A percentile compares a stretch with the other conserved stretches of the same genome.
phyloP scores from a whole-genome alignment of 176 grass and related monocot species.

The Stipa capillata region DNA sequence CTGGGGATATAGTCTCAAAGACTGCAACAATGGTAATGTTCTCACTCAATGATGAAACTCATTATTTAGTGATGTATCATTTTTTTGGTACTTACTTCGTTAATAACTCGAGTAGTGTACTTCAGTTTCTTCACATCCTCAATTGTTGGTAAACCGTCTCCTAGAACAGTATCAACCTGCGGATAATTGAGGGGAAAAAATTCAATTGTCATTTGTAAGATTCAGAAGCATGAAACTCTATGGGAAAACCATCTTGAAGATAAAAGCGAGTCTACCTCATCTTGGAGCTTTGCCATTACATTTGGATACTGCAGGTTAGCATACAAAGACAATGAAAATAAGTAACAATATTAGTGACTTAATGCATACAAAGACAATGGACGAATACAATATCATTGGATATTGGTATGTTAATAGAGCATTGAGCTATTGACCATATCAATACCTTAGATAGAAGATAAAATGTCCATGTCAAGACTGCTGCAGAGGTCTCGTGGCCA shows the following conservation, averaged over 20 bases:
- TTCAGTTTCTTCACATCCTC: conserved; percentile 88
- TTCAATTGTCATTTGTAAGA: not conserved
- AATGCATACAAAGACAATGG: not conserved
- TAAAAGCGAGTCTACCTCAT: conserved; percentile 58
- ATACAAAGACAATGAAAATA: not conserved
- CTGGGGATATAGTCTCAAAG: conserved; percentile 91
- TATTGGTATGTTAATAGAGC: not conserved
- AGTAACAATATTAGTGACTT: not conserved
- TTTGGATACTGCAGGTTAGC: conserved; percentile 59
- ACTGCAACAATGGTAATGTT: conserved; percentile 42
- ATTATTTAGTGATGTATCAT: not conserved
- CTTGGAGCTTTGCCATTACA: conserved; percentile 82
- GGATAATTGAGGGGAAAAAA: conserved; percentile 12
- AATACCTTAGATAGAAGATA: conserved; percentile 91
- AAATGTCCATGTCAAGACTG: conserved; percentile 98
- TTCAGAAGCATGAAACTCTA: not conserved
- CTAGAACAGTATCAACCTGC: conserved; percentile 84
- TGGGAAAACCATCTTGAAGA: not conserved
- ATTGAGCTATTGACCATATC: not conserved
- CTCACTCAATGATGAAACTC: not conserved
- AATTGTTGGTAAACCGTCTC: conserved; percentile 67
- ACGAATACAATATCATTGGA: not conserved
- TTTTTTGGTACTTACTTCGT: conserved; percentile 61
- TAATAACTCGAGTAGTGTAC: conserved; percentile 91
- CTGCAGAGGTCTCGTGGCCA: conserved; percentile 94